Conservation (phyloP, 2,329 filamentous ascomycete genomes). For the Colletotrichum camelliae region DNA sequence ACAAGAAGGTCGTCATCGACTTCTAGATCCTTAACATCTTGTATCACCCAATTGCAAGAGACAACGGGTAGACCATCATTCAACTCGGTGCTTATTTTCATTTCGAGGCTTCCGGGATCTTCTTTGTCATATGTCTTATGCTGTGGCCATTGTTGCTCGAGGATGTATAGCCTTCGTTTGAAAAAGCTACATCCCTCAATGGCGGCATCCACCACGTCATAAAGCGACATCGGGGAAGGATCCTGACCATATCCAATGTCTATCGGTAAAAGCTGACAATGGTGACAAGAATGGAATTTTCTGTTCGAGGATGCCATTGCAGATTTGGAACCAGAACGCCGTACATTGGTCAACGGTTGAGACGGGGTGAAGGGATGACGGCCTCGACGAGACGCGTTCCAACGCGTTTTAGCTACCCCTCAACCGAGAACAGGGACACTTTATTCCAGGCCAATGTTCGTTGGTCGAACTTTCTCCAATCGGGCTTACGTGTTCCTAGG, state of each 20-base stretch:
- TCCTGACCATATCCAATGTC: accelerated
- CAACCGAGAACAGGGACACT: too few species aligned
- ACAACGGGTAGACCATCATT: background rate
- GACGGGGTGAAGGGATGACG: accelerated
- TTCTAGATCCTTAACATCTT: too few species aligned
- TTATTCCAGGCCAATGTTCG: too few species aligned
- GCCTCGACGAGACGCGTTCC: background rate
- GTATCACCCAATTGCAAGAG: background rate
- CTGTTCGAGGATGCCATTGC: background rate
- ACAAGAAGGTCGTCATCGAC: background rate
- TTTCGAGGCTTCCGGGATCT: background rate
- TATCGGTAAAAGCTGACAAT: background rate
- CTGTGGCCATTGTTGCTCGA: background rate
- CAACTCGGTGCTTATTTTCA: background rate
- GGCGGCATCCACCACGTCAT: background rate
- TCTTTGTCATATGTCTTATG: background rate
- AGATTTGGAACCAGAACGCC: background rate
- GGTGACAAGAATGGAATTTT: accelerated
- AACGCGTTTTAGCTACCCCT: background rate
- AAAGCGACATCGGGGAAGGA: accelerated
- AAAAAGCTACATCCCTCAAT: background rate
- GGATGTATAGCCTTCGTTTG: background rate
- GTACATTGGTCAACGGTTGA: background rate
- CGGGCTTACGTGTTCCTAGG: too few species aligned
- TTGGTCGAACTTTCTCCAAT: too few species aligned